Conservation (phyloP, 768 basidiomycete genomes). For the Pleurotus eryngii region DNA sequence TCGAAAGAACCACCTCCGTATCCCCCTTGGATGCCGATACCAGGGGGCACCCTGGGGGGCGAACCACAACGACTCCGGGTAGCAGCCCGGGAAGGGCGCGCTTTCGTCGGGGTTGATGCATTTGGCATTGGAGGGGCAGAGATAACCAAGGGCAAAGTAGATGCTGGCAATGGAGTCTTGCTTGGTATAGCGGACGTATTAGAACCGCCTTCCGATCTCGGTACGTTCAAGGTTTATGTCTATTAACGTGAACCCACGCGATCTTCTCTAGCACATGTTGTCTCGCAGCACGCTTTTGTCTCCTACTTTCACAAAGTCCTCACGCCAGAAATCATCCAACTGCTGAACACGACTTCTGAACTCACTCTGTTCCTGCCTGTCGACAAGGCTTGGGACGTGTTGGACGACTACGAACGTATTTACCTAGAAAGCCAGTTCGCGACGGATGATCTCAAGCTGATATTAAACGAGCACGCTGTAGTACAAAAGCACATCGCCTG, state of each 20-base stretch:
- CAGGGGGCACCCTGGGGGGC: slow-evolving; percentile 76
- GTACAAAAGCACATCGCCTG: slow-evolving; percentile 56
- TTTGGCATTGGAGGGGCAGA: slow-evolving; percentile 72
- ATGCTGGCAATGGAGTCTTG: slow-evolving; percentile 74
- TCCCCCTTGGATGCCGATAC: slow-evolving; percentile 84
- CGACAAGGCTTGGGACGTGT: slow-evolving; percentile 75
- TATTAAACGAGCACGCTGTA: slow-evolving; percentile 78
- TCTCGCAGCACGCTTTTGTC: slow-evolving; percentile 55
- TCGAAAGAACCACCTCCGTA: slow-evolving; percentile 64
- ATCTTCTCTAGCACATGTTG: slow-evolving; percentile 47
- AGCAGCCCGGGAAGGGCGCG: slow-evolving; percentile 41
- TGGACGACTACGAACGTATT: slow-evolving; percentile 74
- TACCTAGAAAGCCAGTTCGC: slow-evolving; percentile 92
- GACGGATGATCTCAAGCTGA: slow-evolving; percentile 69
- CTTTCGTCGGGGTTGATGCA: slow-evolving; percentile 72
- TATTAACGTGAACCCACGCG: slow-evolving; percentile 7
- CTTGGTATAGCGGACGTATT: slow-evolving; percentile 75
- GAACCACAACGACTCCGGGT: slow-evolving; percentile 80
- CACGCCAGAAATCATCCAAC: slow-evolving; percentile 49
- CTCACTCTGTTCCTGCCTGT: slow-evolving; percentile 89
- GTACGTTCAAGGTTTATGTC: slow-evolving; percentile 38
- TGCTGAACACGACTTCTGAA: slow-evolving; percentile 65
- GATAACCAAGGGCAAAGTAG: slow-evolving; percentile 52
- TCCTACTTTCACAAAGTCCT: slow-evolving; percentile 77
- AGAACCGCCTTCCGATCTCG: slow-evolving; percentile 67